Percentiles rank a stretch among this genome's conserved stretches.
phyloP scores from a whole-genome alignment of 805 yeast genomes.

The Saturnispora halmiae region DNA sequence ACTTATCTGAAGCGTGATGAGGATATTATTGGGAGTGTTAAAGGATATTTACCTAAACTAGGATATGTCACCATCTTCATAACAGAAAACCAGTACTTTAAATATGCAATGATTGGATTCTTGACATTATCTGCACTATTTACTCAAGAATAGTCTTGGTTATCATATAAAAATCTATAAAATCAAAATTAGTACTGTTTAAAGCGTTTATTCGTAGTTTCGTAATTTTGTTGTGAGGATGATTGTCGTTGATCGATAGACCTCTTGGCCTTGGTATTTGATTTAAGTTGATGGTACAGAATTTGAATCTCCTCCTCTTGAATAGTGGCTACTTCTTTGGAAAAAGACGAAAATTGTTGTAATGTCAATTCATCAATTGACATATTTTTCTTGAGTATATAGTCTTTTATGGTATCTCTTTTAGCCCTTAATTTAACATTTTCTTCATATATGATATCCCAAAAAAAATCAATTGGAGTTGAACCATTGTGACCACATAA shows the following conservation, averaged over 20 bases:
- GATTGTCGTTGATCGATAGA: not conserved
- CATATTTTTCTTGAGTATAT: slow-evolving; percentile 27
- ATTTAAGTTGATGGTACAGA: not conserved
- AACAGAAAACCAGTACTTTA: slow-evolving; percentile 80
- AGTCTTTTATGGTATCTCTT: slow-evolving; percentile 49
- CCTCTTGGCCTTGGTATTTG: not conserved
- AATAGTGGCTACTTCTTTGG: slow-evolving; percentile 8
- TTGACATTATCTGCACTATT: slow-evolving; percentile 64
- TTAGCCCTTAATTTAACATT: slow-evolving; percentile 46
- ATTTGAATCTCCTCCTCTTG: slow-evolving; percentile 7
- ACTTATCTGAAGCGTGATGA: slow-evolving; percentile 63
- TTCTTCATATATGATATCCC: slow-evolving; percentile 63
- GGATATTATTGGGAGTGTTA: slow-evolving; percentile 87
- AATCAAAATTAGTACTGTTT: slow-evolving; percentile 6
- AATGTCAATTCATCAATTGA: slow-evolving; percentile 6
- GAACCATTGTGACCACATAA: slow-evolving; percentile 74
- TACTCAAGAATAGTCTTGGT: slow-evolving; percentile 36
- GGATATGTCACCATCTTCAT: slow-evolving; percentile 89
- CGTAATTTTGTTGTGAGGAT: not conserved
- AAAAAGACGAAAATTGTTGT: slow-evolving; percentile 12
- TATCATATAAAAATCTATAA: slow-evolving; percentile 2
- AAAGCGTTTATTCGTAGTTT: not conserved
- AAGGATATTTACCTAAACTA: slow-evolving; percentile 78
- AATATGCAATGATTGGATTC: slow-evolving; percentile 65
- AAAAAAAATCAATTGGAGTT: slow-evolving; percentile 62